A percentile compares a stretch with the other conserved stretches of the same genome.
phyloP scores from a whole-genome alignment of 768 basidiomycete genomes.

The Amanita thiersii region DNA sequence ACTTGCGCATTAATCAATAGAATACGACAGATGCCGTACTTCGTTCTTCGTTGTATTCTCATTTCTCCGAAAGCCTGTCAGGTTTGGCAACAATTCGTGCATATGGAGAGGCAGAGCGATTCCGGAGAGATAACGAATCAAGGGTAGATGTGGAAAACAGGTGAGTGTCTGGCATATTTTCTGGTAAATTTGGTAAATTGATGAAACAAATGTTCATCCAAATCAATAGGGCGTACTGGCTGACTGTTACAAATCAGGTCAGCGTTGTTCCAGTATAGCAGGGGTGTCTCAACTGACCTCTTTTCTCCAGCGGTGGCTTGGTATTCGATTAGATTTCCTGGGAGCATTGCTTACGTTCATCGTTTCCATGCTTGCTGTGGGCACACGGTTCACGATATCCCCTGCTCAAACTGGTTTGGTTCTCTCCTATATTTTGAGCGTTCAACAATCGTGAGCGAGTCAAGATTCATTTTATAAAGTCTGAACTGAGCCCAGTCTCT shows the following conservation, averaged over 20 bases:
- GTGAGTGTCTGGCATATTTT: slow-evolving; percentile 19
- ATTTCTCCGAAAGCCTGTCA: slow-evolving; percentile 86
- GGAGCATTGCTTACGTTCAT: slow-evolving; percentile 65
- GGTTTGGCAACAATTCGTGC: slow-evolving; percentile 86
- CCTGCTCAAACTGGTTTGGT: slow-evolving; percentile 73
- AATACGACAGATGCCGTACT: slow-evolving; percentile 72
- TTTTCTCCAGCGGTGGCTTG: slow-evolving; percentile 64
- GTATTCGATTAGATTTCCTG: slow-evolving; percentile 82
- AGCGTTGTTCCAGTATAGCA: not conserved
- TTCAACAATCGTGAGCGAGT: slow-evolving; percentile 53
- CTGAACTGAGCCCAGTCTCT: slow-evolving; percentile 5
- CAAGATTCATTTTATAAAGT: slow-evolving; percentile 1
- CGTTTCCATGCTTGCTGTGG: slow-evolving; percentile 75
- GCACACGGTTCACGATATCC: slow-evolving; percentile 63
- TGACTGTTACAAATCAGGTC: slow-evolving; percentile 78
- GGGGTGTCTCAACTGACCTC: not conserved
- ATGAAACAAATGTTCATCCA: slow-evolving; percentile 9
- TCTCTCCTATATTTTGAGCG: slow-evolving; percentile 71
- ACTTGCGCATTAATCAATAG: slow-evolving; percentile 2
- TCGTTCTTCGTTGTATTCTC: slow-evolving; percentile 80
- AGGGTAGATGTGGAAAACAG: slow-evolving; percentile 80
- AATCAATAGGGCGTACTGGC: slow-evolving; percentile 86
- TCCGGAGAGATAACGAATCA: slow-evolving; percentile 66
- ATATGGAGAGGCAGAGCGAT: slow-evolving; percentile 73
- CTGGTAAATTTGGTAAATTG: not conserved